Base-by-base conservation (phyloP, 495 filamentous ascomycete genomes). In the Penicillium tannophilum region DNA sequence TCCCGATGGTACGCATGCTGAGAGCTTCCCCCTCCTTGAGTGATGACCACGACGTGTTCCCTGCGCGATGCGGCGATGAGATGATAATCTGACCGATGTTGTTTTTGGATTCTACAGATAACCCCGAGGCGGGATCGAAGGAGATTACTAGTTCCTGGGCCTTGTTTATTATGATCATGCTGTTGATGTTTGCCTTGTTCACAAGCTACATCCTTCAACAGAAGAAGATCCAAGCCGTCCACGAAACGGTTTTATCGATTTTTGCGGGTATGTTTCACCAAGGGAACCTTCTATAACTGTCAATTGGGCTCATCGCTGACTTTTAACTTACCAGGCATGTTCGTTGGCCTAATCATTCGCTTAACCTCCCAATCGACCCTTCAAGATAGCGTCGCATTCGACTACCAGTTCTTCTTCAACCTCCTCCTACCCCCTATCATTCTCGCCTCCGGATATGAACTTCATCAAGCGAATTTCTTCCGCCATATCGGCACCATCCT, bases 361-460 rank as follows among this genome's bases (percentile, higher is more conserved):
- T 73, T 97, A 52, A 88, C 86, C 46, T 82, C 87, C 52, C 86
- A 86, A 61, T 87, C 91, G 41, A 89, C 87, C 62, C 92, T 98
- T 56, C 89, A 91, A 71, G 87, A 88, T 60, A 84, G 89, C 59
- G 90, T 98, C 61, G 94, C 88, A 71, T 98, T 98, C 79, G 87
- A 98, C 77, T 97, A 98, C 72, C 92, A 97, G 67, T 93, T 97
- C 74, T 98, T 98, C 81, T 98, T 98, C 80, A 98, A 98, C 73
- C 86, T 98, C 55, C 88, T 98, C 41, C 87, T 98, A 31, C 94
- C 94, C 35, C 94, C 94, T 8, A 98, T 98, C 68, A 98, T 98
- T 72, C 82, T 98, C 43, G 93, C 92, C 36, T 97, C 93, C 33
- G 94, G 94, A 42, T 98, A 98, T 77, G 94, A 98, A 74, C 74